Evolutionary conservation across 306 rosid genomes (phyloP), one percentile per base, ranked within the genome.

Genomic region (Elaeagnus macrophylla): DNA sequence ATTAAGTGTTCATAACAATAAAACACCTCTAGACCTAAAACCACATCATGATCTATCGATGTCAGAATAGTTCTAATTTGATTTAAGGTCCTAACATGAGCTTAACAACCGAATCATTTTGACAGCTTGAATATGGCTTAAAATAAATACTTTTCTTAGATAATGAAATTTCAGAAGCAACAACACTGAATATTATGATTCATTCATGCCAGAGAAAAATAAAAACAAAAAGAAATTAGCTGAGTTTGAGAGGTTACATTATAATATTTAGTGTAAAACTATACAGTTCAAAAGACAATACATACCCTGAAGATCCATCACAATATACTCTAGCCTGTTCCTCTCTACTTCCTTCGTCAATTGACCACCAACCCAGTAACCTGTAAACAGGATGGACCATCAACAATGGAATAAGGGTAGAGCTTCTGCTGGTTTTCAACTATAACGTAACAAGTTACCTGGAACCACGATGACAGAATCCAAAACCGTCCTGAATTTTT

Each of bases 351-450:
- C 77, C 86, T 75, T 89, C 95, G 19, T 89, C 97, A 41, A 85
- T 89, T 11, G 89, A 84, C 97, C 95, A 89, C 97, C 97, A 89
- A 73, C 97, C 97, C 8, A 89, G 76, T 56, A 89, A 75, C 76
- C 97, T 85, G 71, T 46, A 39, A 66, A 41, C 52, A 61, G 64
- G 32, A 61, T 60, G 65, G 65, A 60, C 42, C 61, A 48, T 35
- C 55, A 54, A 40, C 56, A 51, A 64, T 57, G 61, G 62, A 14
- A 48, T 45, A 32, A 48, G 37, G 56, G 9, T 8, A 20, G 10
- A 12, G 51, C 43, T 32, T 10, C 46, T 67, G 53, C 51, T 51
- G 38, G 37, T 64, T 17, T 40, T 57, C 32, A 25, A 3, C 32
- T 53, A 48, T 50, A 41, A 62, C 65, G n/a, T 25, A 55, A 36